These are phyloP conservation scores for Atalantia buxifolia DNA, from an alignment of 345 rosid genomes.

Conservation along the genomic window DNA sequence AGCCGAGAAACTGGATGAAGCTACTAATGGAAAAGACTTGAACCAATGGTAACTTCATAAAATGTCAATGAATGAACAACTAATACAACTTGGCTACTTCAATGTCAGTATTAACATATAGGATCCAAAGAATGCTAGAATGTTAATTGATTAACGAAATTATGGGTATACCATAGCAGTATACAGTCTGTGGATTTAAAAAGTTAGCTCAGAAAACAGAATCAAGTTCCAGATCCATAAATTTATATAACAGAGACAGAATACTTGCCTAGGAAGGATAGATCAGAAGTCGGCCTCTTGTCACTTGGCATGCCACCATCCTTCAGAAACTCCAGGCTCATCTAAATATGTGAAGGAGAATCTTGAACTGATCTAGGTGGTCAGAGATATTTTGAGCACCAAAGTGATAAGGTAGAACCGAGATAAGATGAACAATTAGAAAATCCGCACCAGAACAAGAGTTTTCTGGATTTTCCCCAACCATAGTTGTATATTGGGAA, in stretches of 20 bases:
- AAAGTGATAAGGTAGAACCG: conserved; percentile 10
- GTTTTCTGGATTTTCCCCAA: not conserved
- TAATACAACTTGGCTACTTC: not conserved
- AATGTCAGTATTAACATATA: conserved; percentile 5
- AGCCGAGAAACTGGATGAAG: conserved; percentile 2
- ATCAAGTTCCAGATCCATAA: conserved; percentile 26
- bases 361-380: conserved; percentile 9
- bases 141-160: conserved; percentile 13
- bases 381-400: conserved; percentile 10
- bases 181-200: conserved; percentile 5
- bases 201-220: conserved; percentile 15
- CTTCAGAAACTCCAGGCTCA: conserved; percentile 19
- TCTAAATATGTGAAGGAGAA: conserved; percentile 23
- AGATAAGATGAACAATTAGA: conserved; percentile 8
- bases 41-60: not conserved
- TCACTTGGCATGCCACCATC: conserved; percentile 27
- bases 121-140: conserved; percentile 9
- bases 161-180: conserved; percentile 8
- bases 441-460: not conserved
- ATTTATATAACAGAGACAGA: conserved; percentile 35
- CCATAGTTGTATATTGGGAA: not conserved
- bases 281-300: conserved; percentile 29
- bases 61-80: not conserved
- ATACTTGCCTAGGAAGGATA: conserved; percentile 50
- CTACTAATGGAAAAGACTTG: not conserved